A percentile compares a stretch with the other conserved stretches of the same genome.
Conservation (phyloP, 441 rosid genomes). For the Populus hybrid region DNA sequence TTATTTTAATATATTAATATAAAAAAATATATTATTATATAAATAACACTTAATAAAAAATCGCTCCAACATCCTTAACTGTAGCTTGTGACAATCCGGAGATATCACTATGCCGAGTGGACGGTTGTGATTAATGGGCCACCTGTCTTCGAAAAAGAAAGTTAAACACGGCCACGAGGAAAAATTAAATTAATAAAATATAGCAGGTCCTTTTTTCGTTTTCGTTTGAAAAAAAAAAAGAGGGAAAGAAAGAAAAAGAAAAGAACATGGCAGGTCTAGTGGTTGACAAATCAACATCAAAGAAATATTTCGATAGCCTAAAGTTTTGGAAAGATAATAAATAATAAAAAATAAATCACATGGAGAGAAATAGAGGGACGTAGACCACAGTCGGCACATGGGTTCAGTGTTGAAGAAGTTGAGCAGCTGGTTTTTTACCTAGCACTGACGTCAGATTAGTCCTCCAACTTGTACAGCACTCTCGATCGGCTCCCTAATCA, state of each 20-base stretch:
- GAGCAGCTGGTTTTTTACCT: too few species aligned
- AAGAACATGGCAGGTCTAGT: conserved; percentile 25
- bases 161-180: conserved; percentile 8
- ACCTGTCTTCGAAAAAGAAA: neutral
- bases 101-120: neutral
- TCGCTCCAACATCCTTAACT: too few species aligned
- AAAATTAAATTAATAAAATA: conserved; percentile 3
- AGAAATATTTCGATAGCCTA: conserved; percentile 15
- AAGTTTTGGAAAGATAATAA: neutral
- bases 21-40: too few species aligned
- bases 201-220: neutral
- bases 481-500: too few species aligned
- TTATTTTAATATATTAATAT: too few species aligned
- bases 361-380: conserved; percentile 6
- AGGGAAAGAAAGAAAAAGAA: neutral
- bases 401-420: conserved; percentile 37
- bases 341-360: neutral
- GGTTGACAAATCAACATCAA: conserved; percentile 42
- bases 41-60: too few species aligned
- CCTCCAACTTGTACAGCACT: too few species aligned
- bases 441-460: too few species aligned
- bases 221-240: neutral
- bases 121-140: conserved; percentile 16
- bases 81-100: conserved; percentile 8
- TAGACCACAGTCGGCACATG: conserved; percentile 40